These are phyloP conservation scores for Dryadomyces quercivorus DNA, from an alignment of 2,329 filamentous ascomycete species.

Conservation along the genomic window DNA sequence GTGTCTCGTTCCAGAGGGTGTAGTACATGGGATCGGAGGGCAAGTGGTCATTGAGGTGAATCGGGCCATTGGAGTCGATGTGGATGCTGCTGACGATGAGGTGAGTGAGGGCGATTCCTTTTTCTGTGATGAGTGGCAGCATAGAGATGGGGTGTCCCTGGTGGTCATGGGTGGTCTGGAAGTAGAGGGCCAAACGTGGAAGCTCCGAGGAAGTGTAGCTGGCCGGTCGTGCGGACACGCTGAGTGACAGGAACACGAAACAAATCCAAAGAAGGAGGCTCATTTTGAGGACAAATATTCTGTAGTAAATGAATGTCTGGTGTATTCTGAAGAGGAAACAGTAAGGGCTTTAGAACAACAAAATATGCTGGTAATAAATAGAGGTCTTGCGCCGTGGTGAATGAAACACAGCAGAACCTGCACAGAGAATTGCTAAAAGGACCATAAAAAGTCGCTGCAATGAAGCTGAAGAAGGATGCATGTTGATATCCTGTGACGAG, in stretches of 20 bases:
- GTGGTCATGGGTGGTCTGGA: conserved; percentile 40
- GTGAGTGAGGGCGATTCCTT: conserved; percentile 52
- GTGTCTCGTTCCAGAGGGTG: conserved; percentile 68
- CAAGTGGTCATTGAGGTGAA: conserved; percentile 70
- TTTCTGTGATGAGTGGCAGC: conserved; percentile 36
- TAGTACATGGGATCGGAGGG: conserved; percentile 56
- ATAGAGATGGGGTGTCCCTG: conserved; percentile 35
- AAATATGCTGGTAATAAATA: no score
- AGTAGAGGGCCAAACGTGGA: conserved; percentile 38
- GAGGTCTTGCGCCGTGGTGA: no score
- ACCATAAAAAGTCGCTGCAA: no score
- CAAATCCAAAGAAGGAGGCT: no score
- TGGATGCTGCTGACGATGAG: conserved; percentile 81
- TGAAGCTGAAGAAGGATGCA: no score
- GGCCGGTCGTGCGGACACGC: not conserved
- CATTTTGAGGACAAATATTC: no score
- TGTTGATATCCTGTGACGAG: no score
- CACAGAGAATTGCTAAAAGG: no score
- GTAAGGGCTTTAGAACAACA: no score
- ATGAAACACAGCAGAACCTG: no score
- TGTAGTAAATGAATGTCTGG: no score
- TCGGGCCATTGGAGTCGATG: conserved; percentile 55
- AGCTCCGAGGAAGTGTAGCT: not conserved
- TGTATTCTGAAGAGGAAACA: no score
- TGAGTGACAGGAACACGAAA: not conserved